Base-by-base conservation (phyloP, 495 filamentous ascomycete species). In the Aeminium ludgeri region DNA sequence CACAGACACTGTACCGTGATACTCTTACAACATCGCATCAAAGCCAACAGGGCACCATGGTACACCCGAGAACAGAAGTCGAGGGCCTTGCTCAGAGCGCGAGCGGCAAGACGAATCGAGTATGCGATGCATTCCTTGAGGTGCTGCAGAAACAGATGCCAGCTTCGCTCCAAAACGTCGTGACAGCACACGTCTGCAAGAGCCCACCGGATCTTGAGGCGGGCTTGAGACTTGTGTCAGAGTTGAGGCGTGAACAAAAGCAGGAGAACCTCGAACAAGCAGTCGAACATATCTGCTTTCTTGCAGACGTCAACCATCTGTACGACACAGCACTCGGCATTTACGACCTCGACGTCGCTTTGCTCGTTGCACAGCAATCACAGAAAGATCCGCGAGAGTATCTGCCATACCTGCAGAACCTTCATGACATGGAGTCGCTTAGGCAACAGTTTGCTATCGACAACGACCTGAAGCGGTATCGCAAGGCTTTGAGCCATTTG, bases 301-400 rank as follows among this genome's bases (percentile, higher is more conserved):
- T 97, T 31, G 82, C 84, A 0, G 89, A 97, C 60, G 77, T 89
- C 15, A 89, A 94, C 54, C 74, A 72, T 38, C 71, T 97, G n/a
- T 97, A 89, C 53, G 82, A 94, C 44, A 78, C 82, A 42, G 81
- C 89, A 6, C 65, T 97, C 12, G 86, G 86, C 17, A 62, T 96
- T 2, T 95, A 97, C 54, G 73, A 94, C 52, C 69, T 97, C 2
- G 87, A 93, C 28, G 73, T 96, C 27, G 78, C 86, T 6, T 65
- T 97, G 10, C 64, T 92, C 36, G 80, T 97, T 30, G 89, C 91
- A 4, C 89, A 97, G 53, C 84, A 94, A 57, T 87, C 86, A 11
- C 89, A 97, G 59, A 82, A 85, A 57, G 89, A 97, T 49, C 89
- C 89, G 12, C 67, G 86, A 46, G 89, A 97, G 62, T 97, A 97